Evolutionary conservation across 2,329 filamentous ascomycete species (phyloP), one percentile per base, ranked within the genome.

Genomic region (Albophoma yamanashiensis): DNA sequence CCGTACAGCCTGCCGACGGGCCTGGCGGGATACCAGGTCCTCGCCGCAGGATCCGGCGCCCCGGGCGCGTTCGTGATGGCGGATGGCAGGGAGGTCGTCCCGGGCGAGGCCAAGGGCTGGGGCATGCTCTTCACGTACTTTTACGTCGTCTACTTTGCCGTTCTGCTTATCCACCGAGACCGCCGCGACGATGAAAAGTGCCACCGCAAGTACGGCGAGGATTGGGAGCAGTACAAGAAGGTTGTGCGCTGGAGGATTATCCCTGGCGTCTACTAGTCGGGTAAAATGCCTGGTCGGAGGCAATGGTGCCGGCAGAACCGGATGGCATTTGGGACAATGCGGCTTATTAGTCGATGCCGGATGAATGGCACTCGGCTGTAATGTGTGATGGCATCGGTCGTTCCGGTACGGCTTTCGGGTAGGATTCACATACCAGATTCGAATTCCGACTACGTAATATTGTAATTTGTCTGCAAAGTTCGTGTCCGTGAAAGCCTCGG

Each of bases 41-140:
- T 87, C 22, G 78, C 82, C 3, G 78, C 79, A 1, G 82, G 81
- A 22, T 75, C 78, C 9, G 67, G 74, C n/a, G 76, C 76, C 1
- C 75, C 79, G 57, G 81, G 80, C 12, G 80, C 84, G 0, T 78
- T 83, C 61, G 79, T 83, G 61, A 81, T 84, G 73, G 70, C 75
- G 8, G 83, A 86, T 62, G 83, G 84, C 34, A 82, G 83, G 15
- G 83, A 87, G 67, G 81, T 92, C 2, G 79, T 91, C 17, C 87
- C 86, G 59, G 89, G 87, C 42, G 85, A 86, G 34, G 87, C 89
- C 39, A 84, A 82, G 66, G 92, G 91, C 27, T 96, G 89, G 84
- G 92, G 89, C 55, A 92, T 92, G 75, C 78, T 92, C 55, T 84
- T 97, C 65, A 96, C 92, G 0, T 97, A 97, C 78, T 97, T 97